Conservation (phyloP, 2,329 filamentous ascomycete genomes). For the Fonsecaea erecta region DNA sequence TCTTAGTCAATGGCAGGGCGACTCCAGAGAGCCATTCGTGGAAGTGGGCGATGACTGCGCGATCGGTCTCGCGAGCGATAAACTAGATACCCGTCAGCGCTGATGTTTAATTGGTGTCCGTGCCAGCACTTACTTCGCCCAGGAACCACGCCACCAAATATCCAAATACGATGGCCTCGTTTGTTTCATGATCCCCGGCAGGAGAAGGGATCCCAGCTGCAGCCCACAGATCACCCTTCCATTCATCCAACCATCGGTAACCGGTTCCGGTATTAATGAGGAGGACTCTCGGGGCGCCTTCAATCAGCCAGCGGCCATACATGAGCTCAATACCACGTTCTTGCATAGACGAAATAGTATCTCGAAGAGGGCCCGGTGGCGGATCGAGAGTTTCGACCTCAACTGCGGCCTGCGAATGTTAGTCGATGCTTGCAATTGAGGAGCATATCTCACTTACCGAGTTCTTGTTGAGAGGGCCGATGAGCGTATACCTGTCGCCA, state of each 20-base stretch:
- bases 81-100: constrained; percentile 62
- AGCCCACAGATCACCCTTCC: constrained; percentile 96
- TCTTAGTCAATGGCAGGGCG: constrained; percentile 87
- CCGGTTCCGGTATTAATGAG: constrained; percentile 95
- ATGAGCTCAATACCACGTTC: constrained; percentile 86
- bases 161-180: constrained; percentile 95
- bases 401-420: constrained; percentile 74
- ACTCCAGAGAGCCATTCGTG: constrained; percentile 98
- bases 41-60: constrained; percentile 95
- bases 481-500: constrained; percentile 94
- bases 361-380: constrained; percentile 74
- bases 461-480: constrained; percentile 88
- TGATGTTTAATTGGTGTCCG: neutral
- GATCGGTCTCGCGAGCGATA: constrained; percentile 87
- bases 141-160: constrained; percentile 98
- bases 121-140: constrained; percentile 72
- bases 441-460: constrained; percentile 64
- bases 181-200: constrained; percentile 88
- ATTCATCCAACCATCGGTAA: constrained; percentile 89
- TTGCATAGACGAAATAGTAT: constrained; percentile 89
- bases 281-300: constrained; percentile 89
- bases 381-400: constrained; percentile 95
- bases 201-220: constrained; percentile 92
- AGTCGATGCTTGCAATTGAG: constrained; percentile 23
- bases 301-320: constrained; percentile 96